Percentiles rank a stretch among this genome's conserved stretches.
phyloP scores from a whole-genome alignment of 352 stramenopile genomes.

The Phytopythium chamaehyphon region DNA sequence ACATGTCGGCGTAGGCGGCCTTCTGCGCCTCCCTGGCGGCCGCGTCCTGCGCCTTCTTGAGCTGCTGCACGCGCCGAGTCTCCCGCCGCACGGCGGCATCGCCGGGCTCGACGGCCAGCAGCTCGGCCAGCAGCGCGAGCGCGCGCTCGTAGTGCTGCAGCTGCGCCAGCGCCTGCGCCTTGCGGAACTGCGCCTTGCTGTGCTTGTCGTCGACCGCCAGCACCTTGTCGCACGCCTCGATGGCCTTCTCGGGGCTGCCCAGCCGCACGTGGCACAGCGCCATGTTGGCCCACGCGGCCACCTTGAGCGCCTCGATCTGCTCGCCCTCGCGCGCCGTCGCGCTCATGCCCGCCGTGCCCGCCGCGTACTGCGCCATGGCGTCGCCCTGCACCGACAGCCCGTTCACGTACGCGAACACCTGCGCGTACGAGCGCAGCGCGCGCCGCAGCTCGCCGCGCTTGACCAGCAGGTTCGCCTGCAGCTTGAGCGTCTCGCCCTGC shows the following conservation, averaged over 20 bases:
- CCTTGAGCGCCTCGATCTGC: conserved; percentile 63
- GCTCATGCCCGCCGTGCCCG: conserved; percentile 36
- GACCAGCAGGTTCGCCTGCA: conserved; percentile 71
- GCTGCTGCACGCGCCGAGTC: conserved; percentile 44
- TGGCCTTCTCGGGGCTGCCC: conserved; percentile 38
- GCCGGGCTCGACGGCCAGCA: conserved; percentile 62
- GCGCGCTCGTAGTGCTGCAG: conserved; percentile 54
- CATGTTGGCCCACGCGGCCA: conserved; percentile 77
- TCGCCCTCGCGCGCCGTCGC: conserved; percentile 43
- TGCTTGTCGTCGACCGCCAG: conserved; percentile 56
- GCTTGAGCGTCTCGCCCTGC: conserved; percentile 70
- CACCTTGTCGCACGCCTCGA: conserved; percentile 73
- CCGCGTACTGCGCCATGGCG: conserved; percentile 73
- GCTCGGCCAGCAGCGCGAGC: conserved; percentile 42
- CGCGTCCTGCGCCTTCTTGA: conserved; percentile 54
- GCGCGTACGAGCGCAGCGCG: conserved; percentile 58
- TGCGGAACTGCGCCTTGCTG: conserved; percentile 79
- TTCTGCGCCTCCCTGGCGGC: conserved; percentile 55
- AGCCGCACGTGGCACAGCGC: conserved; percentile 81
- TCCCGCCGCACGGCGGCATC: conserved; percentile 63
- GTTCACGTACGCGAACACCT: conserved; percentile 84
- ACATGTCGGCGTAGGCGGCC: conserved; percentile 68
- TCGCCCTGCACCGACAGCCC: conserved; percentile 69
- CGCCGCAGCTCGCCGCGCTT: conserved; percentile 55
- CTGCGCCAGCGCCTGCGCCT: conserved; percentile 67